Conservation (phyloP, 2,329 filamentous ascomycete species). For the Raffaelea ambrosiae region DNA sequence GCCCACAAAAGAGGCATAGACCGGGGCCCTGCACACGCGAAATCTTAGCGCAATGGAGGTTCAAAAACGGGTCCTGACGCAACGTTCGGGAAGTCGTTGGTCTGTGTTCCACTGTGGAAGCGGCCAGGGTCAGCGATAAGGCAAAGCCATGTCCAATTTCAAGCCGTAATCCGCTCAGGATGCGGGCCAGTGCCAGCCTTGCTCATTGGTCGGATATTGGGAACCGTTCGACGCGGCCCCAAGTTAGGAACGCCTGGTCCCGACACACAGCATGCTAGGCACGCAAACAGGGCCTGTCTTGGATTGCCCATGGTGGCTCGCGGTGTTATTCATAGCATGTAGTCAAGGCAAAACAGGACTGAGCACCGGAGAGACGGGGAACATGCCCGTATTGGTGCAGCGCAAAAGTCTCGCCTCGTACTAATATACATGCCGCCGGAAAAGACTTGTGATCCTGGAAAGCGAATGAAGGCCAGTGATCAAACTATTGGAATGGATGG, state of each 20-base stretch:
- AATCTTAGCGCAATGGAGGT: background rate
- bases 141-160: constrained; percentile 9
- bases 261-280: background rate
- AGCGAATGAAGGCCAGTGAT: no score
- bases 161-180: constrained; percentile 10
- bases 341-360: background rate
- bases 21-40: background rate
- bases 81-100: background rate
- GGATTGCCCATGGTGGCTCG: no score
- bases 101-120: background rate
- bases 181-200: constrained; percentile 4
- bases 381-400: no score
- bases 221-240: background rate
- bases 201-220: constrained; percentile 9
- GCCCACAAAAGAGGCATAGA: no score
- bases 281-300: background rate
- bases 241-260: background rate
- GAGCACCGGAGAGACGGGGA: no score
- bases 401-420: no score
- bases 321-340: constrained; percentile 2
- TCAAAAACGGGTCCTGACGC: background rate
- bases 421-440: no score
- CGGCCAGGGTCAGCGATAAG: background rate
- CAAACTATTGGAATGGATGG: no score
- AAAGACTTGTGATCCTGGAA: no score